Base-by-base conservation (phyloP, 1,284 basidiomycete species). In the Apiotrichum laibachii region DNA sequence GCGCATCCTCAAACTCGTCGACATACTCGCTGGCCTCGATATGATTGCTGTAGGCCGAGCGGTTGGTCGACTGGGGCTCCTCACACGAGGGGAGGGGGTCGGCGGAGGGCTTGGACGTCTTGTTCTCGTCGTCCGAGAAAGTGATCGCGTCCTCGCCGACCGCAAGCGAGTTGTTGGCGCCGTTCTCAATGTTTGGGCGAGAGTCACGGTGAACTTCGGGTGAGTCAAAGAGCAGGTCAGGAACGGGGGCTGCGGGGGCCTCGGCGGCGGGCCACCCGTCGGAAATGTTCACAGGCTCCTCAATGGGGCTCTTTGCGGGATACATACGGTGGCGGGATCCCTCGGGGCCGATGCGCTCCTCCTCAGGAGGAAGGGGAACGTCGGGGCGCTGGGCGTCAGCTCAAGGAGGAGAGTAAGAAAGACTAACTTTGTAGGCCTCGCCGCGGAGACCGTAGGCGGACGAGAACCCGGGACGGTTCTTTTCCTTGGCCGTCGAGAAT, bases 291-390 rank as follows among this genome's bases (percentile, higher is more conserved):
- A 57, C 9, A 0, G 69, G 63, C 0, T 58, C 60, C 6, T 62
- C 56, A 1, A 57, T 50, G 10, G 63, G 66, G 2, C 60, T 52
- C 0, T 67, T 66, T 5, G 70, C 72, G 8, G 73, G 72, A 48
- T 75, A 75, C 12, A 70, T 43, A 1, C 70, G 57, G 57, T 74
- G 71, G 7, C 48, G 53, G 2, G 52, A 26, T 7, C 65, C 67
- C 10, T 64, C 46, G 4, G 58, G 55, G 7, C 55, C 56, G n/a
- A 70, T 56, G 6, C 62, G 65, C 35, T 70, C 62, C 12, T 64
- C 63, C 19, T 51, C 33, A 0, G 65, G 60, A 18, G 68, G 68
- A 34, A 70, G 65, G 8, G 50, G 31, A 16, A 60, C 34, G 22
- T 18, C 37, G 9, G 31, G 35, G 10, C 34, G 21, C 53, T 55